Evolutionary conservation across 768 basidiomycete genomes (phyloP), one percentile per base, ranked within the genome.

Genomic region (Gloeostereum incarnatum): DNA sequence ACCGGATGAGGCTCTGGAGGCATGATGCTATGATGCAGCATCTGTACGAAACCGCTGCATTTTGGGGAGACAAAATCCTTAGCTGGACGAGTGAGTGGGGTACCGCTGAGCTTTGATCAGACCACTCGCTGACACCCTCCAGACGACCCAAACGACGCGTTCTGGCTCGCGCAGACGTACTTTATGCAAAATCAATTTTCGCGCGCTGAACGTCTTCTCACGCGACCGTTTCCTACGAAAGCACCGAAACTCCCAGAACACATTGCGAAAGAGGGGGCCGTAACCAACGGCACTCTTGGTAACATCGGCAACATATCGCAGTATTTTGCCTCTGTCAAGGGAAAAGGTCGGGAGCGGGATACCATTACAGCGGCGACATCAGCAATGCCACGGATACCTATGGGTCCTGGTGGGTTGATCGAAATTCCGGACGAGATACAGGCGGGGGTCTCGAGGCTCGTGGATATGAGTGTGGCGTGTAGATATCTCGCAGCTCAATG

Each of bases 1-100:
- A 97, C 61, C 75, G 93, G 21, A 93, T 99, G 90, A 71, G 96
- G 41, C 63, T 91, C 31, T 98, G 94, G 94, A 68, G 96, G 29
- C 93, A 98, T 53, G 96, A 98, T 62, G 94, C 96, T 29, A 73
- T 99, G 47, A 92, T 93, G 81, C 96, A 98, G 59, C 96, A 99
- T 67, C 63, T 99, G 9, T 96, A 98, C 58, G 88, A 91, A 46
- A 96, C 93, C 0, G 94, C 96, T 2, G 83, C 86, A 4, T 98
- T 97, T 56, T 99, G 96, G 96, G 96, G 96, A 4, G 91, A 94
- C 65, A 98, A 99, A 59, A 80, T 98, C 32, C 67, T 97, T 33
- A 86, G 76, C 44, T 93, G 91, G 89, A 98, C 96, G 21, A 86
- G 94, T 97, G 53, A 49, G 77, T 70, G 49, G 43, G 54, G 58